Conservation (phyloP, 1,284 basidiomycete species). For the Vanrija sp. region DNA sequence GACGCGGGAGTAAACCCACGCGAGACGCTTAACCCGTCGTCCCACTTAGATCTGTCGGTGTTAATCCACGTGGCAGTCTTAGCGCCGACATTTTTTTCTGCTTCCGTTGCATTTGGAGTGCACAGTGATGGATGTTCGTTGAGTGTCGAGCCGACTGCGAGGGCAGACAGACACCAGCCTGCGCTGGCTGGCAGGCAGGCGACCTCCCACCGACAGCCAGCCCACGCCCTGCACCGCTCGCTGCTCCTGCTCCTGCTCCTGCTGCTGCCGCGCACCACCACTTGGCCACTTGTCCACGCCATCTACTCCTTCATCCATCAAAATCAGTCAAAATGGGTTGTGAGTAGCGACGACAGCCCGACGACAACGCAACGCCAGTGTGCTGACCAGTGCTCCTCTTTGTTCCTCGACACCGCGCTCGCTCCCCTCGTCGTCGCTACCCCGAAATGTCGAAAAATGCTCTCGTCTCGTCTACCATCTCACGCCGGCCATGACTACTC, state of each 20-base stretch:
- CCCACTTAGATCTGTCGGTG: no score
- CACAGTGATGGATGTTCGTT: no score
- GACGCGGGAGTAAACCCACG: background rate
- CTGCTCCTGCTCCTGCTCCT: background rate
- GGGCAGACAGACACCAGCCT: no score
- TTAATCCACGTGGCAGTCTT: no score
- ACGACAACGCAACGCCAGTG: background rate
- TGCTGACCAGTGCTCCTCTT: conserved; percentile 8
- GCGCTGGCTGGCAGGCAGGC: background rate
- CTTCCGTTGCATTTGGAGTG: no score
- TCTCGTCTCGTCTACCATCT: background rate
- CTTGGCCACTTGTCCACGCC: background rate
- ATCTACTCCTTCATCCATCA: conserved; percentile 26
- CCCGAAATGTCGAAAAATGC: background rate
- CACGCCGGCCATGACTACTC: background rate
- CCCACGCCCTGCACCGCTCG: no score
- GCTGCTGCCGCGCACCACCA: background rate
- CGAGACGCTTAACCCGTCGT: background rate
- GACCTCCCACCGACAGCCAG: background rate
- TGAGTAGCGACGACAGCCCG: conserved; percentile 26
- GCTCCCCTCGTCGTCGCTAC: background rate
- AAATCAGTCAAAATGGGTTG: conserved; percentile 49
- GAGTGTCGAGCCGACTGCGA: no score
- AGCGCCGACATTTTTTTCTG: no score
- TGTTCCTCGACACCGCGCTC: background rate